These are phyloP conservation scores for Lasiosphaeris hirsuta DNA, from an alignment of 495 filamentous ascomycete species.

Conservation along the genomic window DNA sequence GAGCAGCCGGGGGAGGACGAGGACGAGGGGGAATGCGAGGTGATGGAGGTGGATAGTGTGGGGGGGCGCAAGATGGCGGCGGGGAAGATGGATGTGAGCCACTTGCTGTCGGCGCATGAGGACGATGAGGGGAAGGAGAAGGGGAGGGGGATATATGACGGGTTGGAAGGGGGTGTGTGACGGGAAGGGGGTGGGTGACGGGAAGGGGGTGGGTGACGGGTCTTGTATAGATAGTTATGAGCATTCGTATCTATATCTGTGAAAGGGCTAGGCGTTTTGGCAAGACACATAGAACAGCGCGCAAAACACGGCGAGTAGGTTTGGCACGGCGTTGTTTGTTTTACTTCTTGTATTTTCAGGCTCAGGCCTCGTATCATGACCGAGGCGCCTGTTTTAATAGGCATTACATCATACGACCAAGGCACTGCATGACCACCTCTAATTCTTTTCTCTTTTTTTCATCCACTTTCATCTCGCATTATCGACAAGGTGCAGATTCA, in stretches of 20 bases:
- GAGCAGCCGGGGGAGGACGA: constrained; percentile 35
- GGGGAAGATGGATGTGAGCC: constrained; percentile 24
- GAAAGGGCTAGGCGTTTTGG: no score
- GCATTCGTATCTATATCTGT: no score
- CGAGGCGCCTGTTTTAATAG: no score
- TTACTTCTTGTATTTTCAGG: no score
- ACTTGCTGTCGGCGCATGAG: constrained; percentile 13
- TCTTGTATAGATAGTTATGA: neutral
- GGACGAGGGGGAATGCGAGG: constrained; percentile 26
- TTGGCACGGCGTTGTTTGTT: no score
- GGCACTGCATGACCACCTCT: no score
- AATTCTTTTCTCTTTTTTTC: constrained; percentile 11
- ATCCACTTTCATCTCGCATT: constrained; percentile 15
- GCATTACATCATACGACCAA: neutral
- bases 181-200: neutral
- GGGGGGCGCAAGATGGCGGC: neutral
- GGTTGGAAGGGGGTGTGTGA: neutral
- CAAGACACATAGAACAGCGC: no score
- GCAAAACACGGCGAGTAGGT: no score
- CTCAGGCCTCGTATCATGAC: no score
- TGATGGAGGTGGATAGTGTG: neutral
- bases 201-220: neutral
- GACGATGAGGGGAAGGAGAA: constrained; percentile 5
- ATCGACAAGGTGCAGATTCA: neutral
- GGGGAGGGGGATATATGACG: neutral